A percentile compares a stretch with the other conserved stretches of the same genome.
Conservation (phyloP, 352 stramenopile species). For the Globisporangium mamillatum region DNA sequence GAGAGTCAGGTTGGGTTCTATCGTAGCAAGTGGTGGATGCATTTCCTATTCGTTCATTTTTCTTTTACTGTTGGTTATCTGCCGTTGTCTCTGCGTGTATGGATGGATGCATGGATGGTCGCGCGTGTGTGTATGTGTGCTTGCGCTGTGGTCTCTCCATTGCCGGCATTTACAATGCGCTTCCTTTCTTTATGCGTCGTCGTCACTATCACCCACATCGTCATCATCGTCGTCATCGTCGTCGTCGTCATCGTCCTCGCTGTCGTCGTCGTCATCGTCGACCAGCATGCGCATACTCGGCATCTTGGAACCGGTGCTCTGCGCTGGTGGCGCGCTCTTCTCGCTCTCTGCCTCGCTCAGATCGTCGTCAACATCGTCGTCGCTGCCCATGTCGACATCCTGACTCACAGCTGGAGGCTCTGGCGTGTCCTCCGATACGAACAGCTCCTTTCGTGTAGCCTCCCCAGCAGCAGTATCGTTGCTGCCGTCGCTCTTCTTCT, state of each 20-base stretch:
- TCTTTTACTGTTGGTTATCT: neutral
- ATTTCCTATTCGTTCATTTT: neutral
- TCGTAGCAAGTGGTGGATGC: no score
- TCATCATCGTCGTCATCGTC: slow-evolving; percentile 19
- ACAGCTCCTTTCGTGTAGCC: slow-evolving; percentile 26
- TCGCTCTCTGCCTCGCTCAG: slow-evolving; percentile 16
- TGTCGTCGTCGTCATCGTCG: slow-evolving; percentile 21
- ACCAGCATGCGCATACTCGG: slow-evolving; percentile 21
- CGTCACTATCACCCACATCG: slow-evolving; percentile 14
- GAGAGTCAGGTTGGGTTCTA: no score
- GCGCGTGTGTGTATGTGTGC: no score
- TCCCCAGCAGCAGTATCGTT: slow-evolving; percentile 3
- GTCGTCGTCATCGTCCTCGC: slow-evolving; percentile 15
- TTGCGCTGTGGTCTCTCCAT: neutral
- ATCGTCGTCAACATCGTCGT: slow-evolving; percentile 34
- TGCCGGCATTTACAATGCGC: neutral
- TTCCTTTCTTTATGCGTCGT: slow-evolving; percentile 9
- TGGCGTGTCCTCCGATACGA: slow-evolving; percentile 7
- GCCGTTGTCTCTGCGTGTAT: neutral
- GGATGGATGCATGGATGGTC: neutral
- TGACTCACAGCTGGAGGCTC: slow-evolving; percentile 11
- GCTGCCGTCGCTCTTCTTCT: slow-evolving; percentile 4
- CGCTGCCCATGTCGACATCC: slow-evolving; percentile 32
- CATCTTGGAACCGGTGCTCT: slow-evolving; percentile 5
- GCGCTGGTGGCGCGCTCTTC: neutral